These are phyloP conservation scores for Elongisporangium anandrum DNA, from an alignment of 352 stramenopile genomes.

Conservation along the genomic window DNA sequence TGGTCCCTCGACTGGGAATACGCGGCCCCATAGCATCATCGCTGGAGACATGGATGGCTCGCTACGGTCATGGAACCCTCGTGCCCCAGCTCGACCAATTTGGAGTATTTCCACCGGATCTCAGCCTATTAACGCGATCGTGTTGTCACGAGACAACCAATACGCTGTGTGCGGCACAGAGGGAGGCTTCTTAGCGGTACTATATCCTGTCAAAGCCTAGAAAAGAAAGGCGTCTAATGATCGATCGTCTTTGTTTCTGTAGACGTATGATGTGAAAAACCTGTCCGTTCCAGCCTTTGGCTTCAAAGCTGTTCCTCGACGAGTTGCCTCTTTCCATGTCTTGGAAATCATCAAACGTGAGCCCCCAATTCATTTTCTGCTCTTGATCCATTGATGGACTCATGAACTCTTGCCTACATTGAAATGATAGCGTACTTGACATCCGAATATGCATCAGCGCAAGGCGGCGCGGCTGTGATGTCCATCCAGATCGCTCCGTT, in stretches of 20 bases:
- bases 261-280: slow-evolving; percentile 68
- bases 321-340: slow-evolving; percentile 33
- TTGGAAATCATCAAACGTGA: slow-evolving; percentile 51
- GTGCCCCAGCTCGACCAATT: slow-evolving; percentile 38
- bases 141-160: slow-evolving; percentile 39
- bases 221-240: too few relatives aligned
- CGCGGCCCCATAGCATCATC: slow-evolving; percentile 25
- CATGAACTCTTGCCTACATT: too few relatives aligned
- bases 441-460: slow-evolving; percentile 4
- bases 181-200: slow-evolving; percentile 49
- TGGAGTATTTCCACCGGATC: slow-evolving; percentile 54
- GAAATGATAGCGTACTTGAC: slow-evolving; percentile 15
- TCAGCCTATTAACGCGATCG: slow-evolving; percentile 42
- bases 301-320: slow-evolving; percentile 52
- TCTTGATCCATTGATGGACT: slow-evolving; percentile 1
- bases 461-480: slow-evolving; percentile 18
- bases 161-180: slow-evolving; percentile 61
- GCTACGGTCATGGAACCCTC: slow-evolving; percentile 64
- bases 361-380: neutral
- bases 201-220: too few relatives aligned
- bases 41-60: slow-evolving; percentile 59
- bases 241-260: neutral
- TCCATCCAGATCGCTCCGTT: slow-evolving; percentile 33
- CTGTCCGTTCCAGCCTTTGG: slow-evolving; percentile 61
- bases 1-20: slow-evolving; percentile 4